Base-by-base conservation (phyloP, 306 rosid species). In the Fragaria ananassa region DNA sequence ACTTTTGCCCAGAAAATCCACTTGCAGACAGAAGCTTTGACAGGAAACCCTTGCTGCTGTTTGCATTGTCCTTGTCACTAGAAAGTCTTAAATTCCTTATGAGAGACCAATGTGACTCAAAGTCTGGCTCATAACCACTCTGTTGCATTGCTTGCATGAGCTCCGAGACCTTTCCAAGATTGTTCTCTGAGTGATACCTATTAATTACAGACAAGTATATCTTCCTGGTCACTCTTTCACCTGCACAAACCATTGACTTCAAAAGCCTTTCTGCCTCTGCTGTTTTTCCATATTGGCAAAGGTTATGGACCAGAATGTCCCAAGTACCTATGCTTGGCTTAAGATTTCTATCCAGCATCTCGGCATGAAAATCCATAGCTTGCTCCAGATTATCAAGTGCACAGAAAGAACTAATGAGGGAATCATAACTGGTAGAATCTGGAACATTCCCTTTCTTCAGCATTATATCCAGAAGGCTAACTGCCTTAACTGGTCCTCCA, bases 61-160 rank as follows among this genome's bases (percentile, higher is more conserved):
- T 81, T 67, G 76, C 79, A 31, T 39, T 47, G 68, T 60, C 74
- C 80, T 89, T 90, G 69, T 70, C 71, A 61, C 76, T 72, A 37
- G 68, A 83, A 60, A 70, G 80, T 70, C 84, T 89, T 42, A 95
- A 82, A 70, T 90, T 87, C 87, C 91, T 90, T 71, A 95, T 83
- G 76, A 92, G 88, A 77, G 98, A 95, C 98, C 97, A 92, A 64
- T 95, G 98, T 47, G 84, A 87, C 72, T 95, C 90, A 74, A 95
- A 95, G 80, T 95, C 97, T 68, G 97, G 96, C 77, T 89, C 87
- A 75, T 85, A 83, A 46, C 97, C 98, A 34, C 82, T 81, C 68
- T 78, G 81, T 78, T 92, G 97, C 98, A 95, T 92, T 71, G 83
- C 87, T 81, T 81, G 87, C 91, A 95, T 77, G 27, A 91, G 82